A percentile compares a stretch with the other conserved stretches of the same genome.
These are phyloP conservation scores for Fraxinus angustifolia DNA, from an alignment of 305 asterid species.

Conservation along the genomic window DNA sequence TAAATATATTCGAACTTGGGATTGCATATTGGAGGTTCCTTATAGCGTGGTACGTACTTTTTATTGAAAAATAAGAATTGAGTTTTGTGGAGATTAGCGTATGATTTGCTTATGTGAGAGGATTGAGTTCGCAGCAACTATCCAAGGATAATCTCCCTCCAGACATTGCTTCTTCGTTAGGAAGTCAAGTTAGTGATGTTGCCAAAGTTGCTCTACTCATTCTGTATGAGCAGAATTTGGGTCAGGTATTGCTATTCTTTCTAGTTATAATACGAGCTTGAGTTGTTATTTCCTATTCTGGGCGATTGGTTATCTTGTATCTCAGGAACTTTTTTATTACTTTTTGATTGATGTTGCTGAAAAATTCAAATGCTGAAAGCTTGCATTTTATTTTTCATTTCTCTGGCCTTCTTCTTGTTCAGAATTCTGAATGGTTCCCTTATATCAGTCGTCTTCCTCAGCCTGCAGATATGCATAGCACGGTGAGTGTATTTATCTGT, in stretches of 20 bases:
- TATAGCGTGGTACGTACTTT: conserved; percentile 36
- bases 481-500: conserved; percentile 30
- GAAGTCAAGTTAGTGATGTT: conserved; percentile 54
- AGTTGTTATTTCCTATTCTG: not conserved
- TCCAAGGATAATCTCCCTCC: conserved; percentile 64
- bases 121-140: conserved; percentile 42
- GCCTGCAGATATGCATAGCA: conserved; percentile 57
- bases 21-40: conserved; percentile 70
- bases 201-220: conserved; percentile 72
- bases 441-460: conserved; percentile 58
- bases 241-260: conserved; percentile 32
- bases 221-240: conserved; percentile 53
- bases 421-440: conserved; percentile 68
- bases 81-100: not conserved
- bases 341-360: not conserved
- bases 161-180: conserved; percentile 39
- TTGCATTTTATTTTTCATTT: not conserved
- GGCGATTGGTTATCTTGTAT: not conserved
- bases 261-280: not conserved
- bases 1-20: conserved; percentile 47
- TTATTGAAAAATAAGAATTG: not conserved
- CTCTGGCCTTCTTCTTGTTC: conserved; percentile 9
- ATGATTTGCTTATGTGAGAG: not conserved
- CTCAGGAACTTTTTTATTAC: not conserved
- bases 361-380: conserved; percentile 2